Conservation (phyloP, 139 green algal genomes). For the Dunaliella primolecta region DNA sequence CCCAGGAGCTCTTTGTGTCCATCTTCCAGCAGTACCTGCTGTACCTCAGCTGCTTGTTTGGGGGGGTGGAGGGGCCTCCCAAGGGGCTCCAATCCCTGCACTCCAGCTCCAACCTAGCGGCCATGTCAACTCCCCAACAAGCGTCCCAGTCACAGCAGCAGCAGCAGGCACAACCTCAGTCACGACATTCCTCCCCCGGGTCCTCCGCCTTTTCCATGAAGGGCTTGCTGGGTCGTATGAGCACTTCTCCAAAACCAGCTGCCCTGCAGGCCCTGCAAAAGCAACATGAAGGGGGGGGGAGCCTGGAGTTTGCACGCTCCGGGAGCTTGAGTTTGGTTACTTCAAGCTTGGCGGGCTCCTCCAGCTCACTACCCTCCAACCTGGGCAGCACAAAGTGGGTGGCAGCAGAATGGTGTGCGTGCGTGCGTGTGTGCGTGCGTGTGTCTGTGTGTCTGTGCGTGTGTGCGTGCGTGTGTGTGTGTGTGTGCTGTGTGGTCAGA, state of each 20-base stretch:
- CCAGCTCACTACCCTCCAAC: neutral
- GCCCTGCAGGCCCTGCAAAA: no score
- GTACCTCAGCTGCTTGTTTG: slow-evolving; percentile 45
- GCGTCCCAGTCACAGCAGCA: neutral
- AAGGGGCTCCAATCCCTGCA: neutral
- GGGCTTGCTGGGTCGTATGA: neutral
- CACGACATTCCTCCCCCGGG: neutral
- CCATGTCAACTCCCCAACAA: neutral
- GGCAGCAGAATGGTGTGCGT: no score
- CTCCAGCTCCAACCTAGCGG: neutral
- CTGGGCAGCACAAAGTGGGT: neutral
- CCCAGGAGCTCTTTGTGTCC: slow-evolving; percentile 57
- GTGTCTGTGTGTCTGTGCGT: no score
- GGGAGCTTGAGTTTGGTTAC: neutral
- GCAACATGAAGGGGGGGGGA: no score
- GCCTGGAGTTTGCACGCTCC: no score
- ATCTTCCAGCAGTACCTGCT: slow-evolving; percentile 61
- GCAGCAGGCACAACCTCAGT: neutral
- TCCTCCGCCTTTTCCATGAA: neutral
- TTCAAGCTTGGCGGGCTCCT: neutral
- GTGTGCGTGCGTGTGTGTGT: no score
- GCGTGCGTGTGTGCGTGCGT: no score
- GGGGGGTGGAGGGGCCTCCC: neutral
- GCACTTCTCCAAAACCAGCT: neutral
- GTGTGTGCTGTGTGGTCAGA: no score